A percentile compares a stretch with the other conserved stretches of the same genome.
Conservation (phyloP, 2,329 filamentous ascomycete genomes). For the Fusarium protoensiforme region DNA sequence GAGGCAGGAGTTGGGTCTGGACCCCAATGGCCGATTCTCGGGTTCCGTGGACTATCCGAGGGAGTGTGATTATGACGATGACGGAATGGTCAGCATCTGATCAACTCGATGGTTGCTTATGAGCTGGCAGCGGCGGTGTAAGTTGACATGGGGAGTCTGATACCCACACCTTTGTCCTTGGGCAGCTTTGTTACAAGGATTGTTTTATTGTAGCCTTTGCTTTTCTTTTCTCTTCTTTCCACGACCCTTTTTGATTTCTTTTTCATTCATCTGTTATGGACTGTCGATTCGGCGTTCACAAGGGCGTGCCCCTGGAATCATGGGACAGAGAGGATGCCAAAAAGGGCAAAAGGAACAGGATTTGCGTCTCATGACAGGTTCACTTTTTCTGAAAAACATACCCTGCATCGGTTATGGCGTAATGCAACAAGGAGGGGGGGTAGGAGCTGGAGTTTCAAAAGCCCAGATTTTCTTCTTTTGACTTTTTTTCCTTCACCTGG, state of each 20-base stretch:
- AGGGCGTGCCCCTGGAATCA: conserved; percentile 14
- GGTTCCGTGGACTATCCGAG: conserved; percentile 30
- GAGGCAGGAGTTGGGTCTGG: conserved; percentile 62
- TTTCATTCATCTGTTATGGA: conserved; percentile 3
- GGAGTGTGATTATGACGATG: conserved; percentile 46
- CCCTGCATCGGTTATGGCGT: conserved; percentile 44
- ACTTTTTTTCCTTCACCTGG: conserved; percentile 9
- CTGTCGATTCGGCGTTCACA: conserved; percentile 31
- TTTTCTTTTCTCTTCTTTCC: conserved; percentile 11
- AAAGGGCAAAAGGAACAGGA: conserved; percentile 26
- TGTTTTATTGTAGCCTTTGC: conserved; percentile 24
- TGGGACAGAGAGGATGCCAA: conserved; percentile 18
- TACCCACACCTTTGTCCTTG: conserved; percentile 31
- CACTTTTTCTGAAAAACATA: conserved; percentile 40
- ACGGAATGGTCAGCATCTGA: conserved; percentile 47
- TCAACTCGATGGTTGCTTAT: not conserved
- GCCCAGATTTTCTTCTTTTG: conserved; percentile 19
- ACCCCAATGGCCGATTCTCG: conserved; percentile 44
- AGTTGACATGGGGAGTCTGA: conserved; percentile 22
- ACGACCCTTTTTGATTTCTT: conserved; percentile 18
- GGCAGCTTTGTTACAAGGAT: conserved; percentile 15
- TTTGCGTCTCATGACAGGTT: conserved; percentile 32
- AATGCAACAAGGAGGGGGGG: conserved; percentile 21
- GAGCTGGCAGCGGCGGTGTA: conserved; percentile 14
- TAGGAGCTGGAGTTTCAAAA: conserved; percentile 35